Base-by-base conservation (phyloP, 1,139 yeast species). In the Pichia sp. region DNA sequence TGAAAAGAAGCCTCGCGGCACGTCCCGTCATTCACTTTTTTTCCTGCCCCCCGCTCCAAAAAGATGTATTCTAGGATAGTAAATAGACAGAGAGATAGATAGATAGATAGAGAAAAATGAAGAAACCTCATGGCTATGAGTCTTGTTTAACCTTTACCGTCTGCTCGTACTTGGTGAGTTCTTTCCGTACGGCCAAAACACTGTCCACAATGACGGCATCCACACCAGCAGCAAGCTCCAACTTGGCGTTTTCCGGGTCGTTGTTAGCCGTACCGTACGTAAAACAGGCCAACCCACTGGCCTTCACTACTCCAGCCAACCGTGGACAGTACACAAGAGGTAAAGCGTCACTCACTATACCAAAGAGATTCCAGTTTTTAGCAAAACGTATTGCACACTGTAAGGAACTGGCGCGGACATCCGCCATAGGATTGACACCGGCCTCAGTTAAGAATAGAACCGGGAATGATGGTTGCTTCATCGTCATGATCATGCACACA, bases 141-240 rank as follows among this genome's bases (percentile, higher is more conserved):
- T n/a, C 16, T 23, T n/a, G 30, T 26, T 46, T 26, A 15, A 26
- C 29, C 49, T 43, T 30, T n/a, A 23, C 29, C n/a, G 29, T 36
- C 26, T 52, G 53, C n/a, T 56, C 63, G 15, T 59, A 79, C 54
- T 72, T 73, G 54, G 84, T 77, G 61, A 92, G 76, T 5, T 92
- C 97, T 64, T 87, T 87, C 66, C 97, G 79, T 13, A 92, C 96
- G 0, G 97, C 97, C 67, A 92, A 76, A 3, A 93, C 98, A 58
- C 90, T 86, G 70, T 93, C 98, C 5, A 90, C 98, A 72, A 93
- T 93, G 23, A 93, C 98, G 0, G 99, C 99, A 74, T 93, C 98
- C 8, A 93, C 97, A 13, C 98, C 98, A 8, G 95, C 93, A 61
- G 82, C 83, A 85, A 93, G 87, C 70, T 93, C 97, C 57, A 87